phyloP scores from a whole-genome alignment of 257 asterid species.

The Cordia subcordata region DNA sequence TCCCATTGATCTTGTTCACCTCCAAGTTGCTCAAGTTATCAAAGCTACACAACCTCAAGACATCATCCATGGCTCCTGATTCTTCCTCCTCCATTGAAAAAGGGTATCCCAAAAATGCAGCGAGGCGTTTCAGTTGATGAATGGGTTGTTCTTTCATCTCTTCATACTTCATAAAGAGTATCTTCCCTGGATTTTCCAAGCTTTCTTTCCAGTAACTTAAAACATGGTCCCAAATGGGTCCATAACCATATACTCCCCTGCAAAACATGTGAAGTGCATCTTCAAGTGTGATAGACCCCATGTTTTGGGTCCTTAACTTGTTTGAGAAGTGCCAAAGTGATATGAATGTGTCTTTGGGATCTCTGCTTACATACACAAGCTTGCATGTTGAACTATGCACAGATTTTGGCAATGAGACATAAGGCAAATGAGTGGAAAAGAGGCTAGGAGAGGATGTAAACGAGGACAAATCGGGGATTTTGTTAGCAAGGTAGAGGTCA shows the following conservation, averaged over 20 bases:
- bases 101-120: slow-evolving; percentile 9
- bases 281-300: slow-evolving; percentile 1
- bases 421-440: slow-evolving; percentile 15
- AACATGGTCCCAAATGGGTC: slow-evolving; percentile 20
- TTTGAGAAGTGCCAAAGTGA: slow-evolving; percentile 21
- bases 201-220: slow-evolving; percentile 12
- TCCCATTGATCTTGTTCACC: slow-evolving; percentile 12
- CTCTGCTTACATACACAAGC: slow-evolving; percentile 15
- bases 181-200: slow-evolving; percentile 2
- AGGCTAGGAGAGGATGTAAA: slow-evolving; percentile 3
- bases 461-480: slow-evolving; percentile 1
- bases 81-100: slow-evolving; percentile 9
- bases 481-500: background rate
- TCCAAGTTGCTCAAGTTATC: slow-evolving; percentile 9
- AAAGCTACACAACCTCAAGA: slow-evolving; percentile 6
- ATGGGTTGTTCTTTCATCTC: slow-evolving; percentile 1
- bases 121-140: background rate
- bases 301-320: background rate
- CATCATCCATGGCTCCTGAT: slow-evolving; percentile 8
- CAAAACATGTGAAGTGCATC: slow-evolving; percentile 12
- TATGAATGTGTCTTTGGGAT: slow-evolving; percentile 11
- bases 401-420: slow-evolving; percentile 2
- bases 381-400: slow-evolving; percentile 1
- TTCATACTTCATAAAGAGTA: slow-evolving; percentile 17
- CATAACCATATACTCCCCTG: slow-evolving; percentile 1